Evolutionary conservation across 2,329 filamentous ascomycete species (phyloP).

Genomic region (Microdochium paspali): DNA sequence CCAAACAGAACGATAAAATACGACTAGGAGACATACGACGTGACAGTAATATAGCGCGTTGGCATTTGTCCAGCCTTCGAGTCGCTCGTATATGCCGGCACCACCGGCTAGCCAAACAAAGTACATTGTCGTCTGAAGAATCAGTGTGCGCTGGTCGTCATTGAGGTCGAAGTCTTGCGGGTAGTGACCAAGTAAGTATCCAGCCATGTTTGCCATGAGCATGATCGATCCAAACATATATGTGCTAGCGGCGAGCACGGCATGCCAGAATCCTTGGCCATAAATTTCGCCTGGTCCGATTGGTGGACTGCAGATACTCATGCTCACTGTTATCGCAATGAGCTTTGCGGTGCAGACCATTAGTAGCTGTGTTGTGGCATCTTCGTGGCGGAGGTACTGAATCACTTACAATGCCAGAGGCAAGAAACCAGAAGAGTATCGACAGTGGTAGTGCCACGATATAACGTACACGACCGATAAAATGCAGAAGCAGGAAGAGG

Average conservation of each 20-base stretch:
- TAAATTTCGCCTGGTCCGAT: conserved; percentile 39
- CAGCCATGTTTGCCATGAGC: conserved; percentile 61
- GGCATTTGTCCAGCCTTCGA: conserved; percentile 49
- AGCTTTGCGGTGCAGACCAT: conserved; percentile 26
- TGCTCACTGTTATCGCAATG: conserved; percentile 45
- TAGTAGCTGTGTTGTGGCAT: conserved; percentile 2
- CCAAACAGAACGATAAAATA: too few species aligned
- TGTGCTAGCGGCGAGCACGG: conserved; percentile 51
- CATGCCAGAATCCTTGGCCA: conserved; percentile 63
- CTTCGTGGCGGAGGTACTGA: background rate
- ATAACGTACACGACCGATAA: conserved; percentile 57
- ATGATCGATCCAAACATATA: conserved; percentile 54
- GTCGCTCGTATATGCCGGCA: conserved; percentile 47
- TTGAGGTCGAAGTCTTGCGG: conserved; percentile 57
- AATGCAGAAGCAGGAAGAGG: conserved; percentile 58
- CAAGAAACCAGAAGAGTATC: conserved; percentile 57
- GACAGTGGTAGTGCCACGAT: conserved; percentile 58
- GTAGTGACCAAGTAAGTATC: conserved; percentile 60
- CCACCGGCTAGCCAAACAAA: conserved; percentile 61
- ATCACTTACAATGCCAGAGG: conserved; percentile 43
- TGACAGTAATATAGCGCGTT: conserved; percentile 54
- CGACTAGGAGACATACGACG: too few species aligned
- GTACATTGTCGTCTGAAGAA: conserved; percentile 62
- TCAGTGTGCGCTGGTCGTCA: conserved; percentile 58
- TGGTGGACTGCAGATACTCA: conserved; percentile 41